Percentiles rank a stretch among this genome's conserved stretches.
These are phyloP conservation scores for Pleoardoris graminearum DNA, from an alignment of 2,329 filamentous ascomycete genomes.

Conservation along the genomic window DNA sequence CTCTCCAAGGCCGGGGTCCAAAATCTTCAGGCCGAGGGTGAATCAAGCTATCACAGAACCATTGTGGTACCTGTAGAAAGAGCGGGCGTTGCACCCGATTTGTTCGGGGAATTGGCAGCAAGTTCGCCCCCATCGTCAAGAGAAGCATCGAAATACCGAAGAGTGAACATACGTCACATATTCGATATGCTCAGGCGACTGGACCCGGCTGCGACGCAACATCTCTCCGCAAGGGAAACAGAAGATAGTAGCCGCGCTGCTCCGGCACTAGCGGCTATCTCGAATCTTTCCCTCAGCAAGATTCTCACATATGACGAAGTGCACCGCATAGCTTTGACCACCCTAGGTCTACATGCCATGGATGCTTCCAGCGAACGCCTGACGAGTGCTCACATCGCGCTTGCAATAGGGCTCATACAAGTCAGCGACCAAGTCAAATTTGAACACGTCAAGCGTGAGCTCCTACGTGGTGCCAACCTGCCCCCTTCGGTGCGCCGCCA, in stretches of 20 bases:
- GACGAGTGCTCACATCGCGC: conserved; percentile 46
- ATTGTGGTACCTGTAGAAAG: conserved; percentile 37
- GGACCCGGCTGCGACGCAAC: conserved; percentile 37
- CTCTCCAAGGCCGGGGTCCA: conserved; percentile 51
- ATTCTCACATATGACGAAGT: conserved; percentile 63
- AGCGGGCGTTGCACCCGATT: neutral
- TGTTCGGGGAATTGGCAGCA: neutral
- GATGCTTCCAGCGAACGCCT: conserved; percentile 30
- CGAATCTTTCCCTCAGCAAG: conserved; percentile 47
- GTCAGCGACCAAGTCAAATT: conserved; percentile 55
- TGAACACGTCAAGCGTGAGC: conserved; percentile 33
- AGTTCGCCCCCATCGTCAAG: conserved; percentile 5
- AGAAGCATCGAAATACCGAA: conserved; percentile 36
- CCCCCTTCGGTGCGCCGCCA: neutral
- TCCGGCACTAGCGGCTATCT: conserved; percentile 23
- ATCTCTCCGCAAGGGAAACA: conserved; percentile 31
- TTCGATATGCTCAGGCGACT: conserved; percentile 62
- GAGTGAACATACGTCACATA: conserved; percentile 68
- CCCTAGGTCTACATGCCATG: conserved; percentile 50
- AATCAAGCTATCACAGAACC: conserved; percentile 38
- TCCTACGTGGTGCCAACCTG: neutral
- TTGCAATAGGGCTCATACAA: conserved; percentile 49
- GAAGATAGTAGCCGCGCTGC: conserved; percentile 23
- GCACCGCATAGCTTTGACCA: conserved; percentile 61
- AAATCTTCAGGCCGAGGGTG: conserved; percentile 49